A percentile compares a stretch with the other conserved stretches of the same genome.
These are phyloP conservation scores for Juncus effusus DNA, from an alignment of 176 grass and related monocot species.

Conservation along the genomic window DNA sequence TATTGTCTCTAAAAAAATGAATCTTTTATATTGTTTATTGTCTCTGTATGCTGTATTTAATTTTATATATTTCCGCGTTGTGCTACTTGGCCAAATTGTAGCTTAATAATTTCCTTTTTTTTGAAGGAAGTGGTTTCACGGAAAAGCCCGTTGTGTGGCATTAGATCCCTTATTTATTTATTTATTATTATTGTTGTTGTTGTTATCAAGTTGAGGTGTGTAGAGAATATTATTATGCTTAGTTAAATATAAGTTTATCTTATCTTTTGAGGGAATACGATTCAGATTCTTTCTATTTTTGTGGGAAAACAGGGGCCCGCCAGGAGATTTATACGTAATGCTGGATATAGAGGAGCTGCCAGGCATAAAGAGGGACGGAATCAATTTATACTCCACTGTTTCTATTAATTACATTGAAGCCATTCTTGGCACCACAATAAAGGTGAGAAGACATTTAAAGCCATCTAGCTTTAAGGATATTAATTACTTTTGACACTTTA, in stretches of 20 bases:
- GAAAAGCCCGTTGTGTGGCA: too few species aligned
- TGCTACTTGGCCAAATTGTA: neutral
- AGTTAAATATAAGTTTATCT: slow-evolving; percentile 10
- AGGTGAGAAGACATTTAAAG: slow-evolving; percentile 38
- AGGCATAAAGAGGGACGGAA: slow-evolving; percentile 92
- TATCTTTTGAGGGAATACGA: neutral
- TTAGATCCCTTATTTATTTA: too few species aligned
- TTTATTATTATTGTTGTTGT: too few species aligned
- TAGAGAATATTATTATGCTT: slow-evolving; percentile 1
- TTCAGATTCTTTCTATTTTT: neutral
- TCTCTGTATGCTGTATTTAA: slow-evolving; percentile 22
- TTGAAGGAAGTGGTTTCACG: too few species aligned
- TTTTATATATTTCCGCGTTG: slow-evolving; percentile 12
- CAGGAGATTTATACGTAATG: slow-evolving; percentile 94
- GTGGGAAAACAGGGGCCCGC: slow-evolving; percentile 58
- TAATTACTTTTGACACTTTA: neutral
- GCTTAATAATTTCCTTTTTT: too few species aligned
- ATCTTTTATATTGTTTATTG: too few species aligned
- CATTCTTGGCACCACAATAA: slow-evolving; percentile 67
- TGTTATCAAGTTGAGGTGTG: neutral
- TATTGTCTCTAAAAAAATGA: too few species aligned
- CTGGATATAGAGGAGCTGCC: slow-evolving; percentile 95
- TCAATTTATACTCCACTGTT: slow-evolving; percentile 82
- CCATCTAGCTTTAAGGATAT: neutral
- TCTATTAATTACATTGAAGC: slow-evolving; percentile 92